These are phyloP conservation scores for Exophiala bonariae DNA, from an alignment of 2,329 filamentous ascomycete species.

Conservation along the genomic window DNA sequence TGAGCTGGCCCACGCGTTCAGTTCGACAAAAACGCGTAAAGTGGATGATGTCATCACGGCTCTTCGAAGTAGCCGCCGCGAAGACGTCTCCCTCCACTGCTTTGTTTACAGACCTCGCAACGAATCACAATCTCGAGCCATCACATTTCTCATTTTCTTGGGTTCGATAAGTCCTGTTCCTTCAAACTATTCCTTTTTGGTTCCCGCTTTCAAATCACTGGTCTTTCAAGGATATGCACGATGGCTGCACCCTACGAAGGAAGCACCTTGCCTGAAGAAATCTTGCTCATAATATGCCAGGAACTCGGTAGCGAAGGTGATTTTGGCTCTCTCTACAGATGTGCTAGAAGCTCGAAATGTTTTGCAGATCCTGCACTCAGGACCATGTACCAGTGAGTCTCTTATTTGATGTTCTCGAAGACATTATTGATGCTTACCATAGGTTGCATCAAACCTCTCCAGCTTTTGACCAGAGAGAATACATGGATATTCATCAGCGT, in stretches of 20 bases:
- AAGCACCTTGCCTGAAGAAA: constrained; percentile 25
- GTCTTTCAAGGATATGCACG: not conserved
- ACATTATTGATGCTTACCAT: constrained; percentile 2
- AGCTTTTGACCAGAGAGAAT: constrained; percentile 26
- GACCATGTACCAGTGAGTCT: constrained; percentile 61
- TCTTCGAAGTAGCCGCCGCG: no score
- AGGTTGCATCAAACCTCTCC: constrained; percentile 25
- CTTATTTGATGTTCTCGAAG: not conserved
- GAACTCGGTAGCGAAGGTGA: constrained; percentile 58
- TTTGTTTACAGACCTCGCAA: no score
- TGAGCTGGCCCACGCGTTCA: no score
- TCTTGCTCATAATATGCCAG: constrained; percentile 49
- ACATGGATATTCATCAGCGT: constrained; percentile 22
- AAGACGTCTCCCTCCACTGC: no score
- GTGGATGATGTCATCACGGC: not conserved
- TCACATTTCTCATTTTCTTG: no score
- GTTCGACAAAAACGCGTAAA: constrained; percentile 3
- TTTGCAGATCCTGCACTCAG: constrained; percentile 61
- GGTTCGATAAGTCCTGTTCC: no score
- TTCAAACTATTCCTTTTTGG: no score
- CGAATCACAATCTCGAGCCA: no score
- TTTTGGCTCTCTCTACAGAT: constrained; percentile 62
- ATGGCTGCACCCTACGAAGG: constrained; percentile 15
- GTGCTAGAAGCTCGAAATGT: constrained; percentile 55
- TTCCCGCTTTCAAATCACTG: not conserved